Evolutionary conservation across 2,329 filamentous ascomycete species (phyloP).

Genomic region (Cadophora gregata): DNA sequence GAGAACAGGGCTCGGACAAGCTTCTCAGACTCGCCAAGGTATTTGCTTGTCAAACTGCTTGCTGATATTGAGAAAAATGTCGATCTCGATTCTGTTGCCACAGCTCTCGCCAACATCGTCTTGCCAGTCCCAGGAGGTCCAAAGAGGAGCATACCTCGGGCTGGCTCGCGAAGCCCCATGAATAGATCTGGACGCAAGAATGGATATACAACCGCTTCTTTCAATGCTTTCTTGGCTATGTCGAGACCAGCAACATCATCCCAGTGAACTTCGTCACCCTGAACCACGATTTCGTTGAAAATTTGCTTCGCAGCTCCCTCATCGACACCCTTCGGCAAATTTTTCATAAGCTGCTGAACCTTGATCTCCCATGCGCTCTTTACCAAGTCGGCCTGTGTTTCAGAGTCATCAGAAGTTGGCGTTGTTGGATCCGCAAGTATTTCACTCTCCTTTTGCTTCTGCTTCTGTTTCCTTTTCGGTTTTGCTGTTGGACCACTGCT

Average conservation of each 20-base stretch:
- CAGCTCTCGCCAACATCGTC: constrained; percentile 94
- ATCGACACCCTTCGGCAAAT: constrained; percentile 83
- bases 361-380: constrained; percentile 64
- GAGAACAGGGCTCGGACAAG: constrained; percentile 90
- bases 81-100: constrained; percentile 91
- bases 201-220: constrained; percentile 96
- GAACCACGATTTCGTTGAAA: constrained; percentile 92
- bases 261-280: constrained; percentile 96
- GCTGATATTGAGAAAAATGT: constrained; percentile 98
- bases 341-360: constrained; percentile 72
- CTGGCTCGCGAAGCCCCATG: constrained; percentile 92
- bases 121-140: constrained; percentile 98
- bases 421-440: constrained; percentile 47
- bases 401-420: constrained; percentile 56
- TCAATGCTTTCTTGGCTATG: constrained; percentile 86
- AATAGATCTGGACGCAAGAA: constrained; percentile 95
- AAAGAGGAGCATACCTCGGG: constrained; percentile 93
- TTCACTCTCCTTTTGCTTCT: constrained; percentile 44
- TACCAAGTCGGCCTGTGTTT: constrained; percentile 49
- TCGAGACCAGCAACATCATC: constrained; percentile 90
- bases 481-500: constrained; percentile 37
- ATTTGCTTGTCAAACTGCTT: constrained; percentile 93
- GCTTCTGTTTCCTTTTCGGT: constrained; percentile 39
- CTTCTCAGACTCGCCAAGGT: constrained; percentile 95
- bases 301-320: constrained; percentile 86